A percentile compares a stretch with the other conserved stretches of the same genome.
Evolutionary conservation across 2,329 filamentous ascomycete genomes (phyloP).

Genomic region (Monosporascus sp.): DNA sequence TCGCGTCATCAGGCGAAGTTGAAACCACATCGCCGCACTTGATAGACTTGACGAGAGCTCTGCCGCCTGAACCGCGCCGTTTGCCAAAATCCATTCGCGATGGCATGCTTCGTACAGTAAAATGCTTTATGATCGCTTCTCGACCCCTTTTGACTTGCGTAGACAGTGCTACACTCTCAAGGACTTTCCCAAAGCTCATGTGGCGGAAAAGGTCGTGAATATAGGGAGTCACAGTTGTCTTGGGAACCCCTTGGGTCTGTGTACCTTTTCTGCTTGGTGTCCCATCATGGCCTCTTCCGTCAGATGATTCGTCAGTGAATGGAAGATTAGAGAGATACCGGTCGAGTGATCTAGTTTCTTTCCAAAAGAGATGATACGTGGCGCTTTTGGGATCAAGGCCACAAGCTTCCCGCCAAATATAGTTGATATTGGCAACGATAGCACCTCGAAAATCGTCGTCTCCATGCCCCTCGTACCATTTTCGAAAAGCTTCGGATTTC

Average conservation of each 20-base stretch:
- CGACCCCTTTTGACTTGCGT: conserved; percentile 22
- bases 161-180: conserved; percentile 34
- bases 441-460: conserved; percentile 58
- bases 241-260: conserved; percentile 5
- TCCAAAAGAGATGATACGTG: conserved; percentile 45
- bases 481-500: conserved; percentile 33
- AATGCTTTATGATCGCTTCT: conserved; percentile 16
- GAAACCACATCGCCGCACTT: conserved; percentile 45
- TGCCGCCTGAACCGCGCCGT: conserved; percentile 4
- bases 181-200: conserved; percentile 51
- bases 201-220: conserved; percentile 59
- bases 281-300: background rate
- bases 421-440: conserved; percentile 55
- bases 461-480: conserved; percentile 49
- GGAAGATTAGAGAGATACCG: conserved; percentile 26
- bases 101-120: conserved; percentile 1
- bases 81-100: background rate
- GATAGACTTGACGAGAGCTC: conserved; percentile 28
- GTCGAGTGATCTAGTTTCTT: conserved; percentile 38
- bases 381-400: conserved; percentile 32
- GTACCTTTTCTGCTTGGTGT: background rate
- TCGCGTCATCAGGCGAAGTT: conserved; percentile 34
- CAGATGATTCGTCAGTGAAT: conserved; percentile 11
- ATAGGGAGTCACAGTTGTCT: conserved; percentile 67
- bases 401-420: conserved; percentile 59